phyloP scores from a whole-genome alignment of 2,329 filamentous ascomycete species.

The Coniochaeta ligniaria region DNA sequence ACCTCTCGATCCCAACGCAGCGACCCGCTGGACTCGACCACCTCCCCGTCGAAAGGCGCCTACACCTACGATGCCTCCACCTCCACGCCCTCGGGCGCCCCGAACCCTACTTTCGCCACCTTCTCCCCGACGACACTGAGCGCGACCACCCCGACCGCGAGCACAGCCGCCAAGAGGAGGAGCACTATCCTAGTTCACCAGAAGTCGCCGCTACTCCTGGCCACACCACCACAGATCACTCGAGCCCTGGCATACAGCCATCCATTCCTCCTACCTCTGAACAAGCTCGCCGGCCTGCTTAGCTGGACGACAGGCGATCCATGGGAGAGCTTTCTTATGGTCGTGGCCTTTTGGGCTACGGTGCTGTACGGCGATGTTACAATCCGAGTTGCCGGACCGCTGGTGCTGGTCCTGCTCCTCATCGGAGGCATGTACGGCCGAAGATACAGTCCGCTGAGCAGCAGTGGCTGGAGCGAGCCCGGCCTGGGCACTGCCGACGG shows the following conservation, averaged over 20 bases:
- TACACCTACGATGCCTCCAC: slow-evolving; percentile 19
- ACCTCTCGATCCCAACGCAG: slow-evolving; percentile 32
- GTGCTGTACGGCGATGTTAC: slow-evolving; percentile 81
- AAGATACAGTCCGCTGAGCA: slow-evolving; percentile 83
- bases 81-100: slow-evolving; percentile 28
- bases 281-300: slow-evolving; percentile 74
- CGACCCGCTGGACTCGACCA: slow-evolving; percentile 18
- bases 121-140: slow-evolving; percentile 82
- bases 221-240: slow-evolving; percentile 91
- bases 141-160: slow-evolving; percentile 52
- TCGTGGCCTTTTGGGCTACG: slow-evolving; percentile 78
- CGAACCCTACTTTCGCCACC: slow-evolving; percentile 70
- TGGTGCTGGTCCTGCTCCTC: slow-evolving; percentile 70
- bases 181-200: slow-evolving; percentile 94
- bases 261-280: slow-evolving; percentile 84
- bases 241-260: slow-evolving; percentile 92
- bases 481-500: slow-evolving; percentile 24
- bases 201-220: slow-evolving; percentile 86
- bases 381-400: slow-evolving; percentile 74
- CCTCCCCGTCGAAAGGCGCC: slow-evolving; percentile 16
- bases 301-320: slow-evolving; percentile 93
- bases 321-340: slow-evolving; percentile 92
- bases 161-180: slow-evolving; percentile 63
- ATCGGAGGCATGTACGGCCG: slow-evolving; percentile 91
- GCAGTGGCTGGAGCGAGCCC: slow-evolving; percentile 62